These are phyloP conservation scores for Solanum clarkiae DNA, from an alignment of 257 asterid species.

Conservation along the genomic window DNA sequence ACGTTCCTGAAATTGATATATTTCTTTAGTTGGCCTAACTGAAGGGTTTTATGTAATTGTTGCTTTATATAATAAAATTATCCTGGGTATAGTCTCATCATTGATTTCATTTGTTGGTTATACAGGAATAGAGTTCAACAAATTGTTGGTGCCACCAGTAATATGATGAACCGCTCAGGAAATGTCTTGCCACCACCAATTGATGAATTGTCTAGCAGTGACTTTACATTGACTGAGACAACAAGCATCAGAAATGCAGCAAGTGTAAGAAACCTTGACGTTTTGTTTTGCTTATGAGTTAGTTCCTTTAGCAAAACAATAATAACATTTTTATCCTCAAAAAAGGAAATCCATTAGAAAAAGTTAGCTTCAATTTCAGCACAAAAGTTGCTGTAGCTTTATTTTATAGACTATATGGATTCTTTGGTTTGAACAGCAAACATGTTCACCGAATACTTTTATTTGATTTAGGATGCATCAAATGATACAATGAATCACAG, in stretches of 20 bases:
- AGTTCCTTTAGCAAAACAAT: neutral
- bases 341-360: too few relatives aligned
- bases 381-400: neutral
- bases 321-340: too few relatives aligned
- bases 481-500: conserved; percentile 23
- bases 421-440: neutral
- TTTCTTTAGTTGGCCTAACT: neutral
- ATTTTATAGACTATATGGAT: neutral
- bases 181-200: conserved; percentile 61
- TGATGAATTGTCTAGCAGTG: conserved; percentile 31
- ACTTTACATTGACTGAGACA: conserved; percentile 30
- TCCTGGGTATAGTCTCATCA: neutral
- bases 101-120: conserved; percentile 8
- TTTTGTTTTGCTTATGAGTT: neutral
- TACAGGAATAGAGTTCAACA: conserved; percentile 88
- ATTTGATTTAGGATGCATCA: conserved; percentile 8
- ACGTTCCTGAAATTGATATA: neutral
- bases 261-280: conserved; percentile 26
- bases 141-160: conserved; percentile 66
- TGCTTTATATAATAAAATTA: neutral
- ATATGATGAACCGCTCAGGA: conserved; percentile 46
- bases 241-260: conserved; percentile 27
- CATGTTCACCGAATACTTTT: neutral
- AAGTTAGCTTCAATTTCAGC: neutral
- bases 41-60: neutral